Conservation (phyloP, 2,329 filamentous ascomycete species). For the Fusarium keratoplasticum region DNA sequence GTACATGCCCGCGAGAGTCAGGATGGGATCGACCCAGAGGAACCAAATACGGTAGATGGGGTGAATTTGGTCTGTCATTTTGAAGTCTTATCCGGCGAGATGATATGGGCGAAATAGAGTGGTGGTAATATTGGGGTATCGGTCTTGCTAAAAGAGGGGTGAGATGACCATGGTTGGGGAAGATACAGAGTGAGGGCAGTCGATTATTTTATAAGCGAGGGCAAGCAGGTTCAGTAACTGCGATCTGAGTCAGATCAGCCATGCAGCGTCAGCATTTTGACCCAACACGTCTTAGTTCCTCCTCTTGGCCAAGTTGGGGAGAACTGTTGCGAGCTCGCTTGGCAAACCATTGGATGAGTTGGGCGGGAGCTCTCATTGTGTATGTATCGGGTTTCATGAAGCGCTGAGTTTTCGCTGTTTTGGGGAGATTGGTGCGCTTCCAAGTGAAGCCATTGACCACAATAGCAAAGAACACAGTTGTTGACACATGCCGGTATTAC, state of each 20-base stretch:
- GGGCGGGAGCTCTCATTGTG: not conserved
- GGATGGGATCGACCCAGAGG: conserved; percentile 39
- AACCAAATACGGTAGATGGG: conserved; percentile 35
- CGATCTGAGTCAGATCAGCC: not conserved
- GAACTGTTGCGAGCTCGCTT: not conserved
- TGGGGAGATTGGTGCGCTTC: not conserved
- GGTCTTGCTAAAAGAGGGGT: not conserved
- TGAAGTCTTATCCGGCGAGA: not conserved
- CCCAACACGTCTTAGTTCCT: not conserved
- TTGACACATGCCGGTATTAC: too few species aligned
- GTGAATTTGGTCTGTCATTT: conserved; percentile 25
- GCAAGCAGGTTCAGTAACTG: not conserved
- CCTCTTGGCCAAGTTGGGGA: not conserved
- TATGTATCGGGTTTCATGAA: not conserved
- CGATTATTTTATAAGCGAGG: not conserved
- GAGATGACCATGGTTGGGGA: fast-evolving
- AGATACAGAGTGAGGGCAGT: not conserved
- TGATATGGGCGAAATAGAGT: not conserved
- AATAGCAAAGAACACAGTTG: too few species aligned
- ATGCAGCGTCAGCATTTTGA: not conserved
- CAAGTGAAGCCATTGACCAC: too few species aligned
- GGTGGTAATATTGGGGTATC: not conserved
- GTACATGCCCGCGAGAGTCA: conserved; percentile 33
- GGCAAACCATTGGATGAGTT: not conserved
- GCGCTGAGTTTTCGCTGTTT: not conserved